A percentile compares a stretch with the other conserved stretches of the same genome.
Conservation (phyloP, 495 filamentous ascomycete species). For the Mytilinidion resinicola region DNA sequence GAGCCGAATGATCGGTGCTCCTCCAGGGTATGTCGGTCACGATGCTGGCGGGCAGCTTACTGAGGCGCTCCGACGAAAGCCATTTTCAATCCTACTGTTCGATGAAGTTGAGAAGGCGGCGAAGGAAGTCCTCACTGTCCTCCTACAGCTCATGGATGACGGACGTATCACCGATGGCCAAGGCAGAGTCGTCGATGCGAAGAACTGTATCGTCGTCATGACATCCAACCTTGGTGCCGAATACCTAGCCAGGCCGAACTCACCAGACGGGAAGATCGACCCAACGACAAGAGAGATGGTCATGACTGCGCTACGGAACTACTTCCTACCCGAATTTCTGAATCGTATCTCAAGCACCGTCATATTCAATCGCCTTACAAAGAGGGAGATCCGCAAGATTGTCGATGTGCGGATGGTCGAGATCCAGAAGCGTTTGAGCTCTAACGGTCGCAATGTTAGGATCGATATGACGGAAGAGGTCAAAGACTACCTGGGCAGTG, state of each 20-base stretch:
- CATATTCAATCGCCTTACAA: constrained; percentile 96
- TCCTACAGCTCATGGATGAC: constrained; percentile 97
- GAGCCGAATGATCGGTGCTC: constrained; percentile 95
- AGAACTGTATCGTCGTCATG: constrained; percentile 98
- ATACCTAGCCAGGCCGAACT: constrained; percentile 72
- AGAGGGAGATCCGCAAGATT: constrained; percentile 84
- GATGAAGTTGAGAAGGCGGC: constrained; percentile 98
- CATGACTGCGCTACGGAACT: constrained; percentile 79
- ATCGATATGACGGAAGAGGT: constrained; percentile 74
- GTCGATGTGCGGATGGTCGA: constrained; percentile 85
- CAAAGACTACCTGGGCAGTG: constrained; percentile 79
- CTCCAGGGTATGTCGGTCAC: constrained; percentile 94
- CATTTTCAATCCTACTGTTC: constrained; percentile 96
- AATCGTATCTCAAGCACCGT: constrained; percentile 93
- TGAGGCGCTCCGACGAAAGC: constrained; percentile 82
- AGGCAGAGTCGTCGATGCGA: constrained; percentile 86
- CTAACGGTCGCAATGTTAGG: constrained; percentile 73
- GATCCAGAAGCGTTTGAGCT: constrained; percentile 78
- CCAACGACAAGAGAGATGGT: constrained; percentile 80
- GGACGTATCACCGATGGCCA: constrained; percentile 98
- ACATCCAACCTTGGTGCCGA: constrained; percentile 95
- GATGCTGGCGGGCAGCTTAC: constrained; percentile 95
- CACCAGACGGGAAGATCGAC: constrained; percentile 78
- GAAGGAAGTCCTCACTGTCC: constrained; percentile 92
- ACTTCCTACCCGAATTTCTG: constrained; percentile 96